These are phyloP conservation scores for Kockiozyma suomiensis DNA, from an alignment of 805 yeast genomes.

Conservation along the genomic window DNA sequence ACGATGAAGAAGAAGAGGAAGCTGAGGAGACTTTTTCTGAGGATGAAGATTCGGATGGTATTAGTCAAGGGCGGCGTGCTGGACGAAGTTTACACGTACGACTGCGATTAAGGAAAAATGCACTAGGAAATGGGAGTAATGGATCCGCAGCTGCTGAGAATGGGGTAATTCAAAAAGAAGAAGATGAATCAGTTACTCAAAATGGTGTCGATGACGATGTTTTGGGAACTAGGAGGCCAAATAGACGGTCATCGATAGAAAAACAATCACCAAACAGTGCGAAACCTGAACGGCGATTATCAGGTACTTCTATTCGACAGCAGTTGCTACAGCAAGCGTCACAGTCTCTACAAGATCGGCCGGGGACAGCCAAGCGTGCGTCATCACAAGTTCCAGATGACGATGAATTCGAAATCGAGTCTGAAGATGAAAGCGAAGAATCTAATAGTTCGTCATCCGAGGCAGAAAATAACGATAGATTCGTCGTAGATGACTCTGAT, in stretches of 20 bases:
- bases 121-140: not conserved
- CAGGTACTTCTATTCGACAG: conserved; percentile 28
- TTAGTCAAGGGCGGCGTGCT: not conserved
- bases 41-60: conserved; percentile 42
- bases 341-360: not conserved
- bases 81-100: conserved; percentile 10
- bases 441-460: conserved; percentile 33
- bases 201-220: not conserved
- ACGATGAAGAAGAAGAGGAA: conserved; percentile 14
- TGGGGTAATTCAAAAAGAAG: not conserved
- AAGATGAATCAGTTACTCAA: not conserved
- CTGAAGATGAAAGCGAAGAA: conserved; percentile 35
- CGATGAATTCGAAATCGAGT: conserved; percentile 21
- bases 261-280: not conserved
- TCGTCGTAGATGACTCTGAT: conserved; percentile 33
- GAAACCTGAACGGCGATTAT: conserved; percentile 5
- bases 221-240: not conserved
- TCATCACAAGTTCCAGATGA: conserved; percentile 30
- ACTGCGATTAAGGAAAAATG: conserved; percentile 6
- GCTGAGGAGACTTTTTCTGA: conserved; percentile 44
- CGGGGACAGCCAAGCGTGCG: conserved; percentile 46
- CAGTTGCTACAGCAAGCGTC: conserved; percentile 24
- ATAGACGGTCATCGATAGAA: not conserved
- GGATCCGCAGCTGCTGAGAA: not conserved
- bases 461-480: conserved; percentile 32